Evolutionary conservation across 257 asterid species (phyloP), one percentile per base, ranked within the genome.

Genomic region (Solanum dulcamara): DNA sequence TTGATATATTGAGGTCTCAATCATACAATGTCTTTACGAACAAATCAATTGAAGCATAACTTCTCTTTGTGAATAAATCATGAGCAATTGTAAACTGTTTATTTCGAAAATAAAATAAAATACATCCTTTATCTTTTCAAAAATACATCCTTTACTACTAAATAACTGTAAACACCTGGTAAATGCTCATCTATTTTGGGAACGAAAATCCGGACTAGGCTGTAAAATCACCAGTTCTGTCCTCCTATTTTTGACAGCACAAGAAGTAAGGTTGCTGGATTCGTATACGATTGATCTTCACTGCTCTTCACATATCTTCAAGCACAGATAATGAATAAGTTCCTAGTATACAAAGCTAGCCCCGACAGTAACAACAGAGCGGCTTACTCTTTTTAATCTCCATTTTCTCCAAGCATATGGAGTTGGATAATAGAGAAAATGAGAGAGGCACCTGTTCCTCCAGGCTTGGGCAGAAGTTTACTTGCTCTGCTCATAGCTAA

Each of bases 401-500:
- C 10, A 28, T 26, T 46, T 28, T 28, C 42, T 77, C 83, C 83
- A 77, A 17, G 0, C 62, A 48, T 15, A 28, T 77, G 44, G 42
- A 77, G 3, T 42, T 48, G 42, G 64, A 77, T 48, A 13, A 77
- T 48, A 8, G 38, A 77, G 60, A 77, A 77, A 48, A 77, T 10
- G 83, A 7, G 28, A 50, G 4, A 44, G 60, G 20, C 7, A 2
- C 60, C 8, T 42, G 80, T 75, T 75, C 8, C 15, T 28, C 15
- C 82, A 44, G 40, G 40, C 26, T 1, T 28, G 53, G 10, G 60
- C 38, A 48, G 64, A 77, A 46, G 83, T 48, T 77, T 46, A 48
- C 42, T 48, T 15, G 86, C 74, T 40, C 83, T 86, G 85, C 67
- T 85, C 82, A 66, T 48, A 79, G 70, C 87, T 60, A 50, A 91